Evolutionary conservation across 2,329 filamentous ascomycete genomes (phyloP).

Genomic region (Botryotinia convoluta): DNA sequence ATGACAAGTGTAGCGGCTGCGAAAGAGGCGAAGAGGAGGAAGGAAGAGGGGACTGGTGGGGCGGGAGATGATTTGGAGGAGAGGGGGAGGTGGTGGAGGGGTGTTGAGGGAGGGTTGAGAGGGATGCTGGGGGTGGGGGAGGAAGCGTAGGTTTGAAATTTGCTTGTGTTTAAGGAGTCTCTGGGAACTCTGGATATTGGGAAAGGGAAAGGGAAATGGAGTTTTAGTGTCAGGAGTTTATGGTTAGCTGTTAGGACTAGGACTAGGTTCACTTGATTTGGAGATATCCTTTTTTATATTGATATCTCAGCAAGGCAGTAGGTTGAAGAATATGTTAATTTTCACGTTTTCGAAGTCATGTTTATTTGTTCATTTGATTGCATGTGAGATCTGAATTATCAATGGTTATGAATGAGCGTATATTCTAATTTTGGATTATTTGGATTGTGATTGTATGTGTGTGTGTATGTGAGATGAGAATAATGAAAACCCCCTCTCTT

Average conservation of each 20-base stretch:
- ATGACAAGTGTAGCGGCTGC: slow-evolving; percentile 64
- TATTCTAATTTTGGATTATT: not conserved
- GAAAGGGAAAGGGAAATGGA: not conserved
- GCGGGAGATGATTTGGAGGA: slow-evolving; percentile 73
- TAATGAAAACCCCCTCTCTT: too few species aligned
- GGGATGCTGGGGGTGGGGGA: slow-evolving; percentile 60
- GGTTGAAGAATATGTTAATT: not conserved
- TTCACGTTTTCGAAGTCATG: not conserved
- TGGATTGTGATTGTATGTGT: accelerated
- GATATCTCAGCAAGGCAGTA: not conserved
- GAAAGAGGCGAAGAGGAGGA: slow-evolving; percentile 66
- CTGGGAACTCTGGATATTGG: not conserved
- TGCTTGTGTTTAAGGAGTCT: not conserved
- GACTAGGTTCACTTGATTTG: not conserved
- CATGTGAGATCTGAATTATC: not conserved
- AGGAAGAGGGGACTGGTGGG: slow-evolving; percentile 63
- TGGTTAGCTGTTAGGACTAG: not conserved
- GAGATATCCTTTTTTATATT: not conserved
- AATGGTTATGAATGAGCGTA: not conserved
- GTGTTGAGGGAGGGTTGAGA: slow-evolving; percentile 61
- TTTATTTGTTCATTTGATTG: not conserved
- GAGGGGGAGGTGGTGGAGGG: slow-evolving; percentile 70
- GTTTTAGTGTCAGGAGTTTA: not conserved
- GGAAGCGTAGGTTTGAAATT: slow-evolving; percentile 22
- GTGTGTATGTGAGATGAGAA: not conserved